Base-by-base conservation (phyloP, 2,329 filamentous ascomycete genomes). In the Claviceps paspali region DNA sequence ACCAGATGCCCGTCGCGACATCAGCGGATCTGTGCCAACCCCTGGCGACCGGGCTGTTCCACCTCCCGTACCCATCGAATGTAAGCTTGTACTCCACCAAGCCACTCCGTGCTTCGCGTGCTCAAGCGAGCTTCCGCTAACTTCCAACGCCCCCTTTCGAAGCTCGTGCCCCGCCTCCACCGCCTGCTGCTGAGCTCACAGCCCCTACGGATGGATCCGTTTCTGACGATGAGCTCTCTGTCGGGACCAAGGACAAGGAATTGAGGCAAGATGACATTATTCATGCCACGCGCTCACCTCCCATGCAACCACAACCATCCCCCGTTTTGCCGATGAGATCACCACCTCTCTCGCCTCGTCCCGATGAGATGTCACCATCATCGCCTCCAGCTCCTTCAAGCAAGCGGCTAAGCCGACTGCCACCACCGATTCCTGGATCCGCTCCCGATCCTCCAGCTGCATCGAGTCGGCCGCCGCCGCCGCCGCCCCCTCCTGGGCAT, bases 141-240 rank as follows among this genome's bases (percentile, higher is more conserved):
- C 9, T 10, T 33, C 11, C 22, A 11, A 14, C n/a, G 8, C 8
- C 30, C n/a, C 8, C 9, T 6, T 30, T 38, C 49, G 18, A 48
- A 85, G 80, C 73, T 48, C 80, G 79, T 34, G 74, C 79, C 32
- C 63, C 67, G 2, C 73, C 72, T 34, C 63, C 64, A 24, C 64
- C 64, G 29, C 65, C 70, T 35, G 61, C 70, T 28, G 61, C 68
- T 26, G 63, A 64, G 30, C 52, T 72, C 12, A 65, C 69, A 33
- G 82, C 82, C 29, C 77, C 76, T 32, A 84, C 77, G 40, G 70
- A 80, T 42, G 86, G 85, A 22, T 92, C 85, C 2, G 83, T 82
- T 53, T 91, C 87, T 30, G 87, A 92, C 48, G 87, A 95, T 54
- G 88, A 95, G 55, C 63, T 86, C 49, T 85, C 81, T 8, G 63